phyloP scores from a whole-genome alignment of 2,329 filamentous ascomycete genomes.

The Penicillium sp. region DNA sequence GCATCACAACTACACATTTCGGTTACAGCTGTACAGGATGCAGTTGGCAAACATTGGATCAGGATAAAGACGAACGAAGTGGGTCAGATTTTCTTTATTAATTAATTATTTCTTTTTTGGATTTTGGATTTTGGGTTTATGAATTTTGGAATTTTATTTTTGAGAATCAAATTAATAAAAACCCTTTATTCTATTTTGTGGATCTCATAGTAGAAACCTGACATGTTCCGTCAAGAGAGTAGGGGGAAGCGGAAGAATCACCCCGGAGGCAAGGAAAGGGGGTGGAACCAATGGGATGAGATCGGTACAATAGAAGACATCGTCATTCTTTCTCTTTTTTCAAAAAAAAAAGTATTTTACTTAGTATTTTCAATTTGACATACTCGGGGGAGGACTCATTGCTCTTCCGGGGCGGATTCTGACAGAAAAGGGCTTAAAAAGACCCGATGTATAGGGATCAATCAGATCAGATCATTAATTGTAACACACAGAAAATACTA shows the following conservation, averaged over 20 bases:
- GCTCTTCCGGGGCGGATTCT: conserved; percentile 6
- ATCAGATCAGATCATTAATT: conserved; percentile 10
- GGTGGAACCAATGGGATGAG: conserved; percentile 17
- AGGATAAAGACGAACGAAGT: conserved; percentile 32
- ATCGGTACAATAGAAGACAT: conserved; percentile 5
- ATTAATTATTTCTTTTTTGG: conserved; percentile 7
- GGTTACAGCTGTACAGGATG: conserved; percentile 40
- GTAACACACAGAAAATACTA: conserved; percentile 1
- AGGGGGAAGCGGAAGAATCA: conserved; percentile 19
- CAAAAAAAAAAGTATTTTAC: too few species aligned
- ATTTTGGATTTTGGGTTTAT: conserved; percentile 8
- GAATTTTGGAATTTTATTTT: conserved; percentile 1
- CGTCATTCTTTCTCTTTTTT: conserved; percentile 10
- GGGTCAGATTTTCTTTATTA: conserved; percentile 20
- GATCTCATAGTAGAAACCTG: conserved; percentile 6
- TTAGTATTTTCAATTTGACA: background rate
- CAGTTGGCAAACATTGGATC: conserved; percentile 37
- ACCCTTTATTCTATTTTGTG: conserved; percentile 13
- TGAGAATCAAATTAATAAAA: background rate
- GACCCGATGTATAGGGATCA: background rate
- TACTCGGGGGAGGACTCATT: conserved; percentile 7
- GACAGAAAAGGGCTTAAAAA: background rate
- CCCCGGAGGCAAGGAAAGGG: conserved; percentile 21
- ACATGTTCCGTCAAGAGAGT: conserved; percentile 13
- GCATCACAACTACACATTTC: conserved; percentile 30